Evolutionary conservation across 352 stramenopile species (phyloP).

Genomic region (Phytophthora ohioensis): DNA sequence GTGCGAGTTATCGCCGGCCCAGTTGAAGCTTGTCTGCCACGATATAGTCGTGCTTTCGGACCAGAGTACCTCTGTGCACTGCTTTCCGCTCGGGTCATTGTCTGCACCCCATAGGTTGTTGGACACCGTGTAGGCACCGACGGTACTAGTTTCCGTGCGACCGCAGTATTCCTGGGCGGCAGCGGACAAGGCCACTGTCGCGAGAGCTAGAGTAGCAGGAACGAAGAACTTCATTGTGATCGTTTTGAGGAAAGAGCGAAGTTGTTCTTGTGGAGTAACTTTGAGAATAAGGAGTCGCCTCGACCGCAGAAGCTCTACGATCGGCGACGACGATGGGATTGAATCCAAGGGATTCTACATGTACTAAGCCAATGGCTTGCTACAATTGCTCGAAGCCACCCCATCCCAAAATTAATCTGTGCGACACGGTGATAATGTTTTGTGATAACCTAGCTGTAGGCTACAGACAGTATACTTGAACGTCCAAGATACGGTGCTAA

Average conservation of each 20-base stretch:
- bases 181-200: not conserved
- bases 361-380: too few relatives aligned
- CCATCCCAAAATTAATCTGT: too few relatives aligned
- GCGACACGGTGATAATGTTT: too few relatives aligned
- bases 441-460: too few relatives aligned
- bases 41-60: not conserved
- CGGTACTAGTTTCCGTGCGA: not conserved
- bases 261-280: too few relatives aligned
- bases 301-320: too few relatives aligned
- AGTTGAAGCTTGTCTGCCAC: not conserved
- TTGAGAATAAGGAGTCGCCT: too few relatives aligned
- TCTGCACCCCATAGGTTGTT: not conserved
- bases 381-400: too few relatives aligned
- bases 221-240: conserved; percentile 1
- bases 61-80: not conserved
- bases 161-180: not conserved
- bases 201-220: not conserved
- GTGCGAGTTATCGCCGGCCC: not conserved
- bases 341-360: too few relatives aligned
- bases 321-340: too few relatives aligned
- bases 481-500: too few relatives aligned
- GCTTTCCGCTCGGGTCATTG: not conserved
- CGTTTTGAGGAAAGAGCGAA: not conserved
- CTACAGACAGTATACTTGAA: too few relatives aligned
- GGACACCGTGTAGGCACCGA: not conserved